Evolutionary conservation across 768 basidiomycete species (phyloP).

Genomic region (Suillus tomentosus): DNA sequence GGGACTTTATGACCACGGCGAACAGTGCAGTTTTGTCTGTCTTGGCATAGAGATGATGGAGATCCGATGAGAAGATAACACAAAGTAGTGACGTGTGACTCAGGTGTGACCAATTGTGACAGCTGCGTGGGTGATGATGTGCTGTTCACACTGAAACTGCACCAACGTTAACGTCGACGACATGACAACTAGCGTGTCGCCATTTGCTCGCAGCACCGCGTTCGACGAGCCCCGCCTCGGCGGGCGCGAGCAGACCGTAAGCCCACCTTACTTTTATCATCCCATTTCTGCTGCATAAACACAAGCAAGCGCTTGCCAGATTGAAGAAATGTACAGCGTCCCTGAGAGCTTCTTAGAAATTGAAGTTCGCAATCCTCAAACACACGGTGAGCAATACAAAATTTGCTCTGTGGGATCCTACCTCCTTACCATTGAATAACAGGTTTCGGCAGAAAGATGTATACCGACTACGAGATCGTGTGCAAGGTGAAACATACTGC

Average conservation of each 20-base stretch:
- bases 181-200: conserved; percentile 44
- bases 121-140: not conserved
- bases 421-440: conserved; percentile 9
- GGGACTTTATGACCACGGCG: not conserved
- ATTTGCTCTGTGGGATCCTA: not conserved
- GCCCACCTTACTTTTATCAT: conserved; percentile 16
- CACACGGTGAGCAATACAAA: conserved; percentile 66
- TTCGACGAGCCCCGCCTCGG: conserved; percentile 54
- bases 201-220: conserved; percentile 61
- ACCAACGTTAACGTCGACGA: conserved; percentile 18
- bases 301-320: conserved; percentile 50
- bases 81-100: not conserved
- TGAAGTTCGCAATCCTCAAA: conserved; percentile 95
- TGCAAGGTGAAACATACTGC: conserved; percentile 69
- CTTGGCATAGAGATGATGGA: not conserved
- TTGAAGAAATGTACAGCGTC: conserved; percentile 98
- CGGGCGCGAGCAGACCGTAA: conserved; percentile 61
- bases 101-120: not conserved
- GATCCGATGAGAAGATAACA: not conserved
- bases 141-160: not conserved
- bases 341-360: conserved; percentile 98
- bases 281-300: conserved; percentile 29
- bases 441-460: conserved; percentile 99
- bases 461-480: conserved; percentile 98
- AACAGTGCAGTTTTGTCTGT: not conserved